Conservation (phyloP, 148 eudicot species). For the Gaultheria prostrata region DNA sequence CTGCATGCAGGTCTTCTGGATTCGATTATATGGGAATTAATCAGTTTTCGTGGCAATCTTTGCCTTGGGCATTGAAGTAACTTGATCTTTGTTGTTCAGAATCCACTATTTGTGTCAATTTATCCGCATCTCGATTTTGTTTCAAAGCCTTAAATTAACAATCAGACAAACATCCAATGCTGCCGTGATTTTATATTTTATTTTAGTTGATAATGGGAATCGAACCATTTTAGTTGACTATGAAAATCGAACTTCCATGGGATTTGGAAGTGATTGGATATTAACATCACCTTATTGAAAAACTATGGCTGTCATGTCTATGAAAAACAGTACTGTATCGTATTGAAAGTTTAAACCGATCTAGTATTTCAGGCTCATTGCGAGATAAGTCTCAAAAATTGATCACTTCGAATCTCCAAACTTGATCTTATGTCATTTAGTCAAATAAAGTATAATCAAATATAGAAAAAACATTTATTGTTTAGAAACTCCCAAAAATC, state of each 20-base stretch:
- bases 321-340: neutral
- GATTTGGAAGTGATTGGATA: neutral
- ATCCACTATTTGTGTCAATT: neutral
- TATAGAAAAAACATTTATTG: too few species aligned
- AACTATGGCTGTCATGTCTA: neutral
- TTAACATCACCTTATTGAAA: neutral
- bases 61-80: neutral
- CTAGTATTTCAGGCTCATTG: neutral
- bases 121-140: neutral
- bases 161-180: neutral
- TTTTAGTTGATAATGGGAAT: neutral
- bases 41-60: neutral
- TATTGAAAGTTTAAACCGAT: neutral
- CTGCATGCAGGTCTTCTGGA: neutral
- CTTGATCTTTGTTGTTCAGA: neutral
- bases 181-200: neutral
- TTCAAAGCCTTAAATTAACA: neutral
- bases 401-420: neutral
- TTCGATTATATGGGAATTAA: neutral
- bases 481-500: too few species aligned
- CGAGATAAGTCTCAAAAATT: neutral
- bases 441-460: too few species aligned
- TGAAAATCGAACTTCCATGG: neutral
- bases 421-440: neutral
- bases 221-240: neutral